A percentile compares a stretch with the other conserved stretches of the same genome.
phyloP scores from a whole-genome alignment of 2,329 filamentous ascomycete species.

The Trichoderma koningii region DNA sequence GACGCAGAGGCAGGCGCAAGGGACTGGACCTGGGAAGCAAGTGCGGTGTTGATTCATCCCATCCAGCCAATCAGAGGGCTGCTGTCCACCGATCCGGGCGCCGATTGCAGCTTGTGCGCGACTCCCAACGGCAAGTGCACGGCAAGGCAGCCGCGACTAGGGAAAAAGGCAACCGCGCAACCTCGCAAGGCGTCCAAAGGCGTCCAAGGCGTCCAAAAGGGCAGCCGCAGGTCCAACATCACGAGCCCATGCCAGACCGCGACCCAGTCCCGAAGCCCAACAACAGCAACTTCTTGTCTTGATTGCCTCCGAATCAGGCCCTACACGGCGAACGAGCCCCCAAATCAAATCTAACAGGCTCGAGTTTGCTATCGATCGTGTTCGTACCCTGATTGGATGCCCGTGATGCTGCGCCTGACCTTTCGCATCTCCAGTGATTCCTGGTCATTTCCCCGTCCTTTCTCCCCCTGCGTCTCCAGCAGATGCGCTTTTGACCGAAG shows the following conservation, averaged over 20 bases:
- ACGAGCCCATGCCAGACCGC: slow-evolving; percentile 6
- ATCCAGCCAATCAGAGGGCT: slow-evolving; percentile 25
- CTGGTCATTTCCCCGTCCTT: too few species aligned
- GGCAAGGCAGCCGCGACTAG: slow-evolving; percentile 17
- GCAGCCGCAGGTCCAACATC: neutral
- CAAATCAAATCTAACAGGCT: too few species aligned
- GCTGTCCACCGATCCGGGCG: slow-evolving; percentile 1
- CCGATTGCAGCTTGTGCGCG: too few species aligned
- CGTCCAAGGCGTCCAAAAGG: neutral
- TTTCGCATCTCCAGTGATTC: too few species aligned
- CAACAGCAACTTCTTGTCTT: neutral
- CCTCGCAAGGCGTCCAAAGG: slow-evolving; percentile 20
- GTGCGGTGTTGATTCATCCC: too few species aligned
- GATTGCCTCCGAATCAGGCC: neutral
- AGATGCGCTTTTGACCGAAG: neutral
- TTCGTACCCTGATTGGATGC: too few species aligned
- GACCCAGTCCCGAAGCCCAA: slow-evolving; percentile 21
- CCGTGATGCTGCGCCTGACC: too few species aligned
- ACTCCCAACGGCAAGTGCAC: neutral
- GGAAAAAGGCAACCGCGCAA: slow-evolving; percentile 5
- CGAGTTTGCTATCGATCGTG: too few species aligned
- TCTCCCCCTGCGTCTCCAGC: too few species aligned
- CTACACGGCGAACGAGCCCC: too few species aligned
- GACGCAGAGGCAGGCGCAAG: neutral
- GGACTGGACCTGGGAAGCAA: neutral